Evolutionary conservation across 2,329 filamentous ascomycete genomes (phyloP), one percentile per base, ranked within the genome.

Genomic region (Beauveria varroae): DNA sequence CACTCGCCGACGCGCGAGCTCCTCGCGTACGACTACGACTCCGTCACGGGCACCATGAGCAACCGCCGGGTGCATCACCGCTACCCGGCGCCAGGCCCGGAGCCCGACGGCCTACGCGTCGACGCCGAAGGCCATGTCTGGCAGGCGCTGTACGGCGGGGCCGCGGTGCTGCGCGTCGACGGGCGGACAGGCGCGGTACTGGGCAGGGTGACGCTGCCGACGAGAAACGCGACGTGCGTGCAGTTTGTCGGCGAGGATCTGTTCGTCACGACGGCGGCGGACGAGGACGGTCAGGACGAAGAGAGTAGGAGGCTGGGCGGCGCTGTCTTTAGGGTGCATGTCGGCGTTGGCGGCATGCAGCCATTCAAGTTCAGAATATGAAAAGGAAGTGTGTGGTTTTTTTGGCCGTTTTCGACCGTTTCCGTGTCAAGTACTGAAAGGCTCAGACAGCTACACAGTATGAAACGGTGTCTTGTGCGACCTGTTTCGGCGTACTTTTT

Each of bases 61-160:
- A 87, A 89, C 73, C 82, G 85, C 69, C 85, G 89, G 60, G 78
- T 87, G 43, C 91, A 92, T 75, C 93, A 92, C 76, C 78, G 81
- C 61, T 85, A 92, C 70, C 30, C 30, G 79, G 83, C 30, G 4
- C 46, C 53, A 22, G 83, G 83, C 1, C 73, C 81, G 53, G 84
- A 85, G 64, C 91, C 91, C 1, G 93, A 97, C 73, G 93, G 93
- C 2, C 93, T 93, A 75, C 87, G 88, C 64, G 83, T 96, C 68
- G 93, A 97, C 70, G 83, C 81, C 49, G 85, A 96, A 60, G 92
- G 91, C n/a, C 88, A 89, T 76, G 81, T 96, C 68, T 97, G 93
- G 93, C 87, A 89, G 64, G 90, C 91, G 8, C 80, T 95, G n/a
- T 95, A 91, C 70, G 91, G 91, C 59, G 89, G 88, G 64, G 79